Percentiles rank a stretch among this genome's conserved stretches.
These are phyloP conservation scores for Citrus mangshanensis DNA, from an alignment of 345 rosid species.

Conservation along the genomic window DNA sequence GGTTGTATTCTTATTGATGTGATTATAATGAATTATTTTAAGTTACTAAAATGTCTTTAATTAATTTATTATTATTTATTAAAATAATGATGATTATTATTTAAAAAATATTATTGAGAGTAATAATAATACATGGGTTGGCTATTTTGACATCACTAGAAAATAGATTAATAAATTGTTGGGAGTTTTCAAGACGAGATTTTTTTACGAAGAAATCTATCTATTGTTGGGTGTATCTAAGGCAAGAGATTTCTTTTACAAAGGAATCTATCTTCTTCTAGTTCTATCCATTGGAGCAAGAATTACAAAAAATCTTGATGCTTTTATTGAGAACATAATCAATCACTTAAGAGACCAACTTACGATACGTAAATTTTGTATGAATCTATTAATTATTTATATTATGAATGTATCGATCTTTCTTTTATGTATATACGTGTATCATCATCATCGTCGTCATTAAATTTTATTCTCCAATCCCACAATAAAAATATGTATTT, in stretches of 20 bases:
- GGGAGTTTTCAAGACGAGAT: conserved; percentile 27
- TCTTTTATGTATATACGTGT: no score
- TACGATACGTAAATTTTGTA: conserved; percentile 28
- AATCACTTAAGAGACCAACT: conserved; percentile 56
- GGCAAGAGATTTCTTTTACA: conserved; percentile 50
- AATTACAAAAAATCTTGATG: conserved; percentile 51
- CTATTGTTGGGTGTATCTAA: conserved; percentile 43
- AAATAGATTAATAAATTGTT: conserved; percentile 60
- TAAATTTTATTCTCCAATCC: no score
- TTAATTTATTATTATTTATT: no score
- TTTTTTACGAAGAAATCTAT: conserved; percentile 41
- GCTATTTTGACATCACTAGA: conserved; percentile 65
- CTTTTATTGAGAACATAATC: conserved; percentile 67
- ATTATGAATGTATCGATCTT: no score
- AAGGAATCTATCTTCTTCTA: conserved; percentile 62
- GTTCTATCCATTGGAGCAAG: conserved; percentile 76
- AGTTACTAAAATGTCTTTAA: no score
- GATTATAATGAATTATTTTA: no score
- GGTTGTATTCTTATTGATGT: fast-evolving
- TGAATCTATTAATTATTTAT: background rate
- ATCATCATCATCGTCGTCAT: no score
- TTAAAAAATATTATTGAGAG: no score
- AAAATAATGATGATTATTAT: no score
- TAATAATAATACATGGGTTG: conserved; percentile 47
- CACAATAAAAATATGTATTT: no score